Evolutionary conservation across 1,139 yeast species (phyloP).

Genomic region (Casaregolazyma lundiana): DNA sequence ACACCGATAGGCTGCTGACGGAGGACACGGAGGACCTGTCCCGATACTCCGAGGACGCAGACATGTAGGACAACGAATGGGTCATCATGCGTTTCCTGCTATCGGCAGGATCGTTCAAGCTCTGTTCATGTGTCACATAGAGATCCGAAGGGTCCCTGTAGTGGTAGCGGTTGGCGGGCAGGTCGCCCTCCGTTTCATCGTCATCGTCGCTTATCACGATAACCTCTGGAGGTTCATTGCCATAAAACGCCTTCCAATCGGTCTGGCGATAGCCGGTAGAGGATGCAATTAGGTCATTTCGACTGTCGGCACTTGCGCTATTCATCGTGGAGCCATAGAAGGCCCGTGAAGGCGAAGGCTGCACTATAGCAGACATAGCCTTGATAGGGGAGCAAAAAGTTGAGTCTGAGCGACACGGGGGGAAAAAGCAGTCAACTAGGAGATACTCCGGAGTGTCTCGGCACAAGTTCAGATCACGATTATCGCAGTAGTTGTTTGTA

Average conservation of each 20-base stretch:
- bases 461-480: too few species aligned
- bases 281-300: neutral
- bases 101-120: slow-evolving; percentile 3
- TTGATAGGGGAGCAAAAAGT: neutral
- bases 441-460: too few species aligned
- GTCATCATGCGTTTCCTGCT: slow-evolving; percentile 12
- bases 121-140: slow-evolving; percentile 6
- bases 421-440: neutral
- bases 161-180: neutral
- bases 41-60: slow-evolving; percentile 7
- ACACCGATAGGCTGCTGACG: slow-evolving; percentile 7
- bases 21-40: slow-evolving; percentile 8
- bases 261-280: slow-evolving; percentile 1
- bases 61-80: slow-evolving; percentile 7
- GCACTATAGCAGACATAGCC: slow-evolving; percentile 13
- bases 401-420: neutral
- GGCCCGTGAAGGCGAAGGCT: slow-evolving; percentile 12
- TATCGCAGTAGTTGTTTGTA: too few species aligned
- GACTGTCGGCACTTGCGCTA: neutral
- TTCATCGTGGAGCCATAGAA: slow-evolving; percentile 1
- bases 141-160: slow-evolving; percentile 5
- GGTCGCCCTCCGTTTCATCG: slow-evolving; percentile 18
- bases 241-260: slow-evolving; percentile 10
- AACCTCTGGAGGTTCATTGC: slow-evolving; percentile 23
- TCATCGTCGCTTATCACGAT: slow-evolving; percentile 33